Conservation (phyloP, 1,284 basidiomycete species). For the Phellinidium pouzarii region DNA sequence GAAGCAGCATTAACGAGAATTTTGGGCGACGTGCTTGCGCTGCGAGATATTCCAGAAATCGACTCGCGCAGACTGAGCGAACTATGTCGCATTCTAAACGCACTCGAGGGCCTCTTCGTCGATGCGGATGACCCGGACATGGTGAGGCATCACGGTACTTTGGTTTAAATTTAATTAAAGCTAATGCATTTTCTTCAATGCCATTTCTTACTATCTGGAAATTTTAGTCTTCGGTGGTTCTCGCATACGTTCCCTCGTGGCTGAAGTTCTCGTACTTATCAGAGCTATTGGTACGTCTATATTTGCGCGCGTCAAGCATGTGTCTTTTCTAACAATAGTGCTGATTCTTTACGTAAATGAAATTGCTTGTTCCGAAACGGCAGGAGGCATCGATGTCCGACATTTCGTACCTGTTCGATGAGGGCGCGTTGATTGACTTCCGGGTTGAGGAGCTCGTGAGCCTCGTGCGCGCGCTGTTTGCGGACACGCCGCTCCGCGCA, state of each 20-base stretch:
- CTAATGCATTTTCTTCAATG: background rate
- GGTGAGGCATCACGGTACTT: constrained; percentile 30
- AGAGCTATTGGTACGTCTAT: constrained; percentile 69
- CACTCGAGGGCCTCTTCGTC: constrained; percentile 72
- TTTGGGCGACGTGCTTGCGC: constrained; percentile 67
- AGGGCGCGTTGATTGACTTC: constrained; percentile 89
- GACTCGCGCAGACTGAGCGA: constrained; percentile 83
- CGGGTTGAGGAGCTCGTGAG: constrained; percentile 75
- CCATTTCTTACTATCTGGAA: background rate
- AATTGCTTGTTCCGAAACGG: background rate
- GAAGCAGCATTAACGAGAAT: constrained; percentile 68
- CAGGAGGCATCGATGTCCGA: constrained; percentile 92
- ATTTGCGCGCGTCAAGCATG: background rate
- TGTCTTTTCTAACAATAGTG: constrained; percentile 6
- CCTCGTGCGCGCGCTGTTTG: constrained; percentile 84
- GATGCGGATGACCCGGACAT: constrained; percentile 50
- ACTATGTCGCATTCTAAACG: constrained; percentile 72
- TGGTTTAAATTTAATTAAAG: background rate
- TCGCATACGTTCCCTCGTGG: constrained; percentile 84
- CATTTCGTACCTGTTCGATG: constrained; percentile 88
- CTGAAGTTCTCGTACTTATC: constrained; percentile 91
- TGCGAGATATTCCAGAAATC: constrained; percentile 86
- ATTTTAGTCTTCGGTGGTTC: constrained; percentile 57
- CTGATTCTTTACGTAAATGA: constrained; percentile 12
- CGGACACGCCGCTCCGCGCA: constrained; percentile 79